Evolutionary conservation across 1,284 basidiomycete genomes (phyloP).

Genomic region (Leccinum huronense): DNA sequence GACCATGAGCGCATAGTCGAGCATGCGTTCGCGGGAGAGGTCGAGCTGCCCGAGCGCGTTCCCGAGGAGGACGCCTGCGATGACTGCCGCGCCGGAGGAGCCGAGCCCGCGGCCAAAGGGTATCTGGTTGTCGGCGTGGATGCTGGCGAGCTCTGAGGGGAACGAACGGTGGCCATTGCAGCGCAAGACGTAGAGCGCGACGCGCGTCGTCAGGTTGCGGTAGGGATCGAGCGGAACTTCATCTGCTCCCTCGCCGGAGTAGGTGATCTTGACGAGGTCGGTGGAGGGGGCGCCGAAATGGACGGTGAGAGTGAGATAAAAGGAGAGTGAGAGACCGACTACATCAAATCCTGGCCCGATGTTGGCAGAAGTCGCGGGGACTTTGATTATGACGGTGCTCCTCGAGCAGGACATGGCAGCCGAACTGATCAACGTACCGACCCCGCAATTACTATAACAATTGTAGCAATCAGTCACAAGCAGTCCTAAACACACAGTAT

Average conservation of each 20-base stretch:
- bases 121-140: constrained; percentile 90
- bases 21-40: constrained; percentile 70
- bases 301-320: constrained; percentile 80
- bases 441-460: neutral
- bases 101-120: constrained; percentile 98
- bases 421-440: neutral
- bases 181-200: constrained; percentile 94
- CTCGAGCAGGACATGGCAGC: constrained; percentile 21
- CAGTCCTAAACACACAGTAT: neutral
- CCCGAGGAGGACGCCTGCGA: constrained; percentile 92
- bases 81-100: constrained; percentile 96
- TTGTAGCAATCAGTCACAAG: neutral
- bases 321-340: constrained; percentile 92
- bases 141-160: constrained; percentile 63
- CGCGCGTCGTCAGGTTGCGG: constrained; percentile 97
- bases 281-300: constrained; percentile 40
- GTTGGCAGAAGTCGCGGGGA: constrained; percentile 97
- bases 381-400: constrained; percentile 63
- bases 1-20: constrained; percentile 99
- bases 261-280: constrained; percentile 65
- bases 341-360: constrained; percentile 99
- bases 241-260: constrained; percentile 85
- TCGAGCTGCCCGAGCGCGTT: constrained; percentile 77
- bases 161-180: constrained; percentile 77
- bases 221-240: constrained; percentile 95